These are phyloP conservation scores for Musa schizocarpa DNA, from an alignment of 176 grass and related monocot species.

Conservation along the genomic window DNA sequence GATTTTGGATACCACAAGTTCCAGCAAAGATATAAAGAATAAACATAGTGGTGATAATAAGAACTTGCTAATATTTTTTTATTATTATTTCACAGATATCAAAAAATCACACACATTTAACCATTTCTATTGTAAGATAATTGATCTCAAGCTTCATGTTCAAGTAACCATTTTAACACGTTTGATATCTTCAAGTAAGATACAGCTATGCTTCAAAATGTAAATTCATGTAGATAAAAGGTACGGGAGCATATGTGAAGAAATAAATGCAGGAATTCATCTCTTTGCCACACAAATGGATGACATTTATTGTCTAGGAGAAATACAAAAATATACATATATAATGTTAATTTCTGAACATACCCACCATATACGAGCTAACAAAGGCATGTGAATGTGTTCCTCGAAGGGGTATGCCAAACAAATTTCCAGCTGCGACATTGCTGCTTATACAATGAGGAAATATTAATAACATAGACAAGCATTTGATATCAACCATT, in stretches of 20 bases:
- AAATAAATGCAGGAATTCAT: too few relatives aligned
- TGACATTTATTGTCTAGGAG: too few relatives aligned
- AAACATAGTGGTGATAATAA: neutral
- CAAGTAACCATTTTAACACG: too few relatives aligned
- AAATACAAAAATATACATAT: too few relatives aligned
- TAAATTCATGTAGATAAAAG: too few relatives aligned
- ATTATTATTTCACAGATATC: neutral
- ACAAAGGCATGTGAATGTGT: slow-evolving; percentile 99
- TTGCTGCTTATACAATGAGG: slow-evolving; percentile 50
- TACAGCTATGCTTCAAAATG: too few relatives aligned
- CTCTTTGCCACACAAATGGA: too few relatives aligned
- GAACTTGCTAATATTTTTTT: neutral
- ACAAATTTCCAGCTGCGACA: slow-evolving; percentile 83
- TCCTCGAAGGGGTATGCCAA: slow-evolving; percentile 94
- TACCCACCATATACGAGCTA: slow-evolving; percentile 97
- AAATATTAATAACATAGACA: neutral
- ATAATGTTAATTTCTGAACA: neutral
- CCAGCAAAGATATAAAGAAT: neutral
- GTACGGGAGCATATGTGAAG: too few relatives aligned
- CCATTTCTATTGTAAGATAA: too few relatives aligned
- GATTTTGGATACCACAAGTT: neutral
- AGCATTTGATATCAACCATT: neutral
- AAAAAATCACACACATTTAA: too few relatives aligned
- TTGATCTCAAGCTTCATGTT: too few relatives aligned
- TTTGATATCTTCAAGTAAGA: too few relatives aligned